Conservation (phyloP, 2,329 filamentous ascomycete genomes). For the Pseudogymnoascus sp. region DNA sequence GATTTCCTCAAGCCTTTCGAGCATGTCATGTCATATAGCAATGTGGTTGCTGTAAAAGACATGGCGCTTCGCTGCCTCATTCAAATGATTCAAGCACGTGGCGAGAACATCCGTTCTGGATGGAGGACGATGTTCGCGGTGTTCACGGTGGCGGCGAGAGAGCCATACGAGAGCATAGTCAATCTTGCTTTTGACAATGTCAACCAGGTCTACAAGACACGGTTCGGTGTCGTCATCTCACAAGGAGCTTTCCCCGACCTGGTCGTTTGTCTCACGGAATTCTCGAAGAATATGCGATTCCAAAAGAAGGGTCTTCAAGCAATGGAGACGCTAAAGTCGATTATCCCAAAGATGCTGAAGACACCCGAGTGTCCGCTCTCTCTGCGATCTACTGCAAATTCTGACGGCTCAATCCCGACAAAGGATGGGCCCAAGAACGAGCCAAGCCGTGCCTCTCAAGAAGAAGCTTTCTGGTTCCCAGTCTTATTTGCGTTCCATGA, state of each 20-base stretch:
- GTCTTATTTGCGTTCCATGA: slow-evolving; percentile 98
- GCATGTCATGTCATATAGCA: slow-evolving; percentile 91
- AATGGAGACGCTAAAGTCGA: slow-evolving; percentile 88
- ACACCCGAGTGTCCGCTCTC: slow-evolving; percentile 93
- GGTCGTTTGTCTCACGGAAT: slow-evolving; percentile 92
- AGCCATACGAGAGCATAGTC: slow-evolving; percentile 91
- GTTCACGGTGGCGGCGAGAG: slow-evolving; percentile 89
- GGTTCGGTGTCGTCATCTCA: slow-evolving; percentile 91
- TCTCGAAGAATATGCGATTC: slow-evolving; percentile 97
- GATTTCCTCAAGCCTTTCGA: slow-evolving; percentile 98
- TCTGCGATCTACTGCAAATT: slow-evolving; percentile 42
- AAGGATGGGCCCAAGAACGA: slow-evolving; percentile 44
- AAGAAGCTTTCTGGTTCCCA: slow-evolving; percentile 98
- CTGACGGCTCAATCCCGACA: slow-evolving; percentile 29
- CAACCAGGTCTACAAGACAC: slow-evolving; percentile 86
- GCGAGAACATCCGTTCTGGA: slow-evolving; percentile 93
- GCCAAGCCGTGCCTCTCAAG: slow-evolving; percentile 74
- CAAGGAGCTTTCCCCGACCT: slow-evolving; percentile 96
- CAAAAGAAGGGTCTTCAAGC: slow-evolving; percentile 97
- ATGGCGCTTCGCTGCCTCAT: slow-evolving; percentile 94
- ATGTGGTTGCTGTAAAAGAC: slow-evolving; percentile 87
- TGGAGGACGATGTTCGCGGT: slow-evolving; percentile 99
- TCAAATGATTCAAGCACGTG: slow-evolving; percentile 97
- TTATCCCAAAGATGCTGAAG: slow-evolving; percentile 88
- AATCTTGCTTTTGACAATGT: slow-evolving; percentile 97